Evolutionary conservation across 306 rosid genomes (phyloP).

Genomic region (Hylodesmum podocarpum): DNA sequence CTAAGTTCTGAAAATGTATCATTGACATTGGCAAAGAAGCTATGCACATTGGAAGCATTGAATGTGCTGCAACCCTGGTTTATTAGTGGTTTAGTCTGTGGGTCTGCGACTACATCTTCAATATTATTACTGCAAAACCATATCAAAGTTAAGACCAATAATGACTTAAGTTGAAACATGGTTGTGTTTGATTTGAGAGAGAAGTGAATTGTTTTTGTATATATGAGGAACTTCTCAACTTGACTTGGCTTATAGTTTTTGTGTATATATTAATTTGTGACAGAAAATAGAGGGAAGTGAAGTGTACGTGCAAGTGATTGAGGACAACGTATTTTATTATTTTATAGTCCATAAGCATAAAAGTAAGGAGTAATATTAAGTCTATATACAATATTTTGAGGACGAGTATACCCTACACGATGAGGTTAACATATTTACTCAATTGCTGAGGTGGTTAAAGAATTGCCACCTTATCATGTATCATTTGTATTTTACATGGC

Average conservation of each 20-base stretch:
- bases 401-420: no score
- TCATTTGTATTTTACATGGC: no score
- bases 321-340: not conserved
- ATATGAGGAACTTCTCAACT: not conserved
- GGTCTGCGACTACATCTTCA: slow-evolving; percentile 34
- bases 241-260: no score
- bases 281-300: not conserved
- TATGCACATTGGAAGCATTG: slow-evolving; percentile 34
- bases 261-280: not conserved
- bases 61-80: slow-evolving; percentile 50
- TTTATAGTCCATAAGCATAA: not conserved
- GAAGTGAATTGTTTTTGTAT: not conserved
- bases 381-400: no score
- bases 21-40: slow-evolving; percentile 43
- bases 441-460: no score
- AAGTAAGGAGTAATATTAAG: not conserved
- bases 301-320: not conserved
- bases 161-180: not conserved
- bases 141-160: not conserved
- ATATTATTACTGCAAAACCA: not conserved
- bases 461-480: no score
- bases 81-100: slow-evolving; percentile 35
- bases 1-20: slow-evolving; percentile 16
- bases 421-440: no score
- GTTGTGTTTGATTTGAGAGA: not conserved